Conservation (phyloP, 1,139 yeast species). For the Chernovozyma sophiae-reginae region DNA sequence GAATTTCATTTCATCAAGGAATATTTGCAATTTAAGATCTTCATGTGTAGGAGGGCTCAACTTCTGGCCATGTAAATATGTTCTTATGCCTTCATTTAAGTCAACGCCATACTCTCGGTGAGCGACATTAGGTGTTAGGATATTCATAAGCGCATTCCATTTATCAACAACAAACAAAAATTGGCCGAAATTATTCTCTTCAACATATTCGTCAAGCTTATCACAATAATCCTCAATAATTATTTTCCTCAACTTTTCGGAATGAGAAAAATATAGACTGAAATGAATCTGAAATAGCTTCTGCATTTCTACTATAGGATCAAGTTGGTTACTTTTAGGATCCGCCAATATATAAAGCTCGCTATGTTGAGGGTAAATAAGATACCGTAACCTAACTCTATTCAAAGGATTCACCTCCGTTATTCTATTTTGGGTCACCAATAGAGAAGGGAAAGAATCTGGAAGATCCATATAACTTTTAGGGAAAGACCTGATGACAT, state of each 20-base stretch:
- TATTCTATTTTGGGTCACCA: slow-evolving; percentile 14
- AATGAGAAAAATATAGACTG: slow-evolving; percentile 40
- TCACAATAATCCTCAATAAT: slow-evolving; percentile 34
- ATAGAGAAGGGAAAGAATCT: slow-evolving; percentile 34
- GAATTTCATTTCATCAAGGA: slow-evolving; percentile 21
- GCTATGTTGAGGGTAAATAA: slow-evolving; percentile 38
- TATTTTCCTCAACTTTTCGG: slow-evolving; percentile 28
- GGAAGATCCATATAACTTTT: slow-evolving; percentile 34
- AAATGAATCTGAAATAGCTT: slow-evolving; percentile 42
- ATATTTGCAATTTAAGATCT: slow-evolving; percentile 23
- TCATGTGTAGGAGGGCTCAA: slow-evolving; percentile 16
- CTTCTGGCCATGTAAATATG: slow-evolving; percentile 18
- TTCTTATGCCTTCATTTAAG: slow-evolving; percentile 29
- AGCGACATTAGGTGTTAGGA: slow-evolving; percentile 27
- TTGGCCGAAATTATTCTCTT: slow-evolving; percentile 28
- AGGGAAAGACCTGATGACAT: slow-evolving; percentile 24
- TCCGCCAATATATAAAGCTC: slow-evolving; percentile 40
- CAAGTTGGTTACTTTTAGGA: slow-evolving; percentile 54
- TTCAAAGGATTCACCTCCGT: slow-evolving; percentile 24
- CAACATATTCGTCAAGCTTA: slow-evolving; percentile 27
- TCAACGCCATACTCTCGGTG: slow-evolving; percentile 16
- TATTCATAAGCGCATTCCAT: slow-evolving; percentile 40
- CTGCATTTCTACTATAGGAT: slow-evolving; percentile 72
- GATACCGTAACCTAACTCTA: slow-evolving; percentile 31
- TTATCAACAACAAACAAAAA: slow-evolving; percentile 38